Percentiles rank a stretch among this genome's conserved stretches.
Evolutionary conservation across 2,329 filamentous ascomycete species (phyloP).

Genomic region (Fusarium transvaalense): DNA sequence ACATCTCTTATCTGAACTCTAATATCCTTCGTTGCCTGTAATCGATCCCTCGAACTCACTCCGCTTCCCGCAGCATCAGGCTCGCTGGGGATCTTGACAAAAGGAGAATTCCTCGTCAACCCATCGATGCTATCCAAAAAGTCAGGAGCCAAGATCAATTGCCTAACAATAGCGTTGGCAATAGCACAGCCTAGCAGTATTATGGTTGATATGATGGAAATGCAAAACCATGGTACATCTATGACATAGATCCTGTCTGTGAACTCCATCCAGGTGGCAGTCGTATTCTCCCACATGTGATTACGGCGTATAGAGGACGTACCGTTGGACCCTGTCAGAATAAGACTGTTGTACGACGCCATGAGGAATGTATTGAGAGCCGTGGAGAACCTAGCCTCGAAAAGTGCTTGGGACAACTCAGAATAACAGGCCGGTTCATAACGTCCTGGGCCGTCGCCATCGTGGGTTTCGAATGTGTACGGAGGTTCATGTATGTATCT

Average conservation of each 20-base stretch:
- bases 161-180: neutral
- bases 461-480: no score
- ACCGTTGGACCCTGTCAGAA: slow-evolving; percentile 2
- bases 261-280: neutral
- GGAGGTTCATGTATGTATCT: no score
- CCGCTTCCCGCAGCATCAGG: neutral
- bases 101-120: neutral
- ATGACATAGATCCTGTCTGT: neutral
- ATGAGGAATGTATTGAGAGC: neutral
- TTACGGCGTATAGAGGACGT: neutral
- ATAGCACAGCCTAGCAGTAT: neutral
- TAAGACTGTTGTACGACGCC: neutral
- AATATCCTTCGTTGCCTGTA: neutral
- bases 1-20: neutral
- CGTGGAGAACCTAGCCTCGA: neutral
- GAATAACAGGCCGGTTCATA: no score
- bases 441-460: no score
- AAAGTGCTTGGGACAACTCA: neutral
- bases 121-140: neutral
- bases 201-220: neutral
- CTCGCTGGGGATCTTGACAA: neutral
- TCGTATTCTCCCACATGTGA: neutral
- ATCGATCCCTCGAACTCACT: neutral
- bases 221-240: neutral
- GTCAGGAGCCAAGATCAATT: neutral